phyloP scores from a whole-genome alignment of 1,284 basidiomycete genomes.

The Xanthoconium separans region DNA sequence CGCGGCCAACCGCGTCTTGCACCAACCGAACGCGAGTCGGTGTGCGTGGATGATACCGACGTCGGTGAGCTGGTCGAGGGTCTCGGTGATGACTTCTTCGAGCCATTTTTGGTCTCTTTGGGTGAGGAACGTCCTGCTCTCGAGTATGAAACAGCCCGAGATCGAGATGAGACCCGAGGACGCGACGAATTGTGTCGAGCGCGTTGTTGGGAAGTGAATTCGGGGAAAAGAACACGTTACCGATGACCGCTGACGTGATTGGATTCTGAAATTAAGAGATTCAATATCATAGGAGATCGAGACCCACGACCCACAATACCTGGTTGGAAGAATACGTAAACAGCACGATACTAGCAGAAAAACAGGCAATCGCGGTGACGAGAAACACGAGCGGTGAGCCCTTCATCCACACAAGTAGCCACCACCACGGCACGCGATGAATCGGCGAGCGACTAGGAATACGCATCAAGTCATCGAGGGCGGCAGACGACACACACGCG shows the following conservation, averaged over 20 bases:
- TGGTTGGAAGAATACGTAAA: conserved; percentile 52
- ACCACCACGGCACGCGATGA: conserved; percentile 54
- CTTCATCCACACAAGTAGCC: conserved; percentile 53
- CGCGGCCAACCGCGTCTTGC: conserved; percentile 13
- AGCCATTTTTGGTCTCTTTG: conserved; percentile 76
- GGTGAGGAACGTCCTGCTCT: conserved; percentile 65
- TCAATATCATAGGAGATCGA: neutral
- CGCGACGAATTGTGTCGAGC: conserved; percentile 40
- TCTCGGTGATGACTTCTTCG: conserved; percentile 58
- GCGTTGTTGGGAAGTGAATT: neutral
- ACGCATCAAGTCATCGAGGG: too few relatives aligned
- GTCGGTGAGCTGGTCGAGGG: conserved; percentile 40
- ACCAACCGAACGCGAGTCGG: conserved; percentile 23
- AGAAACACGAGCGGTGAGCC: conserved; percentile 55
- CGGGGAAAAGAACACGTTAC: conserved; percentile 9
- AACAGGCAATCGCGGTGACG: conserved; percentile 54
- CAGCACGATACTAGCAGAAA: conserved; percentile 52
- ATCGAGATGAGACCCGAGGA: conserved; percentile 76
- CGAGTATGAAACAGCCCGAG: conserved; percentile 73
- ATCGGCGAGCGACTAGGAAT: conserved; percentile 55
- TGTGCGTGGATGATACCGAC: conserved; percentile 37
- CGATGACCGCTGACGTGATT: conserved; percentile 58
- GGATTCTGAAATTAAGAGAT: conserved; percentile 39
- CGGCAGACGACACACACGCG: too few relatives aligned
- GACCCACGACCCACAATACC: conserved; percentile 23